Evolutionary conservation across 345 rosid genomes (phyloP).

Genomic region (Mangifera indica): DNA sequence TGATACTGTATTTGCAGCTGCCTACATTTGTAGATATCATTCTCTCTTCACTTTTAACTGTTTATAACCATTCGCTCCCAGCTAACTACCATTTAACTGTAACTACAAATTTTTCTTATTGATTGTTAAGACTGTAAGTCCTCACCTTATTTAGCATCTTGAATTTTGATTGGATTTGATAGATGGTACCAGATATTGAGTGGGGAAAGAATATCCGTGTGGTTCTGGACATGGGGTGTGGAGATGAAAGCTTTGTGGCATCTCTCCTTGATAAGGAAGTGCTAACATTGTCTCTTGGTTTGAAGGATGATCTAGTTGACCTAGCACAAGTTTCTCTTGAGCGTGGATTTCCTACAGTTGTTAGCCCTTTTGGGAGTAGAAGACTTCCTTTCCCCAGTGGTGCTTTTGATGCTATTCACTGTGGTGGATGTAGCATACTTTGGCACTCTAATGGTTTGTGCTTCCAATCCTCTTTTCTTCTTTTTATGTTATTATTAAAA

Average conservation of each 20-base stretch:
- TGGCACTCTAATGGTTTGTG: slow-evolving; percentile 83
- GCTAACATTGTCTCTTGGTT: slow-evolving; percentile 69
- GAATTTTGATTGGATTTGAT: slow-evolving; percentile 41
- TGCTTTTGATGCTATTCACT: slow-evolving; percentile 87
- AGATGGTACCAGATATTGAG: slow-evolving; percentile 99
- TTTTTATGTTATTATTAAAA: background rate
- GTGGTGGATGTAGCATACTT: slow-evolving; percentile 68
- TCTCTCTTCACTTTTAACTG: background rate
- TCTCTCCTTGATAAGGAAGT: slow-evolving; percentile 80
- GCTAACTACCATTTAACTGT: background rate
- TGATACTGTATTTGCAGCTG: background rate
- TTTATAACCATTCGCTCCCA: background rate
- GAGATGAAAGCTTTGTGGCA: slow-evolving; percentile 71
- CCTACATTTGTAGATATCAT: background rate
- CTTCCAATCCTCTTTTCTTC: slow-evolving; percentile 2
- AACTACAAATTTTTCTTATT: background rate
- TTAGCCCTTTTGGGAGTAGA: slow-evolving; percentile 67
- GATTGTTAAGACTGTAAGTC: background rate
- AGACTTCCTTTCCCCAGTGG: slow-evolving; percentile 93
- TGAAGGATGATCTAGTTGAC: slow-evolving; percentile 89
- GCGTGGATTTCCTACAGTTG: slow-evolving; percentile 80
- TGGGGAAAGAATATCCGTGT: slow-evolving; percentile 97
- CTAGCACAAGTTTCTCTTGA: slow-evolving; percentile 87
- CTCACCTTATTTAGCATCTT: slow-evolving; percentile 18
- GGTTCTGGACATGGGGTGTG: slow-evolving; percentile 78